phyloP scores from a whole-genome alignment of 208 protist species.

The Crithidia expoeki region DNA sequence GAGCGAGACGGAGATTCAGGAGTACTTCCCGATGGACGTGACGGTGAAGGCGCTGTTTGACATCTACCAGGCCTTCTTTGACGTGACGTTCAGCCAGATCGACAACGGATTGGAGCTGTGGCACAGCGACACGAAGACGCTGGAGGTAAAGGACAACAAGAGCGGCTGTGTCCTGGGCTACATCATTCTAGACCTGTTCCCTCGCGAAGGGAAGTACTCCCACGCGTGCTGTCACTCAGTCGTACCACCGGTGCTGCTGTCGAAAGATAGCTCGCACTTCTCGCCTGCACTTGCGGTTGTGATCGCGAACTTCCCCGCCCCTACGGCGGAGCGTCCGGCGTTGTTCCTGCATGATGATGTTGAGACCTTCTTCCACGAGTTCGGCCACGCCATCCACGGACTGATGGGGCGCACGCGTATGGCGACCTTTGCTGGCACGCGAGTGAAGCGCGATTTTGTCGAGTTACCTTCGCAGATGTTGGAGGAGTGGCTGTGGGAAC shows the following conservation, averaged over 20 bases:
- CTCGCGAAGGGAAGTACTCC: slow-evolving; percentile 84
- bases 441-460: slow-evolving; percentile 89
- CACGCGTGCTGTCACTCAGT: slow-evolving; percentile 86
- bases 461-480: slow-evolving; percentile 91
- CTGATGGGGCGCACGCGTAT: slow-evolving; percentile 81
- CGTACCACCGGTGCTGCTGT: slow-evolving; percentile 64
- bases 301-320: slow-evolving; percentile 79
- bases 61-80: slow-evolving; percentile 86
- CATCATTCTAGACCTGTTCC: slow-evolving; percentile 88
- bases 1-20: slow-evolving; percentile 80
- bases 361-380: slow-evolving; percentile 91
- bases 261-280: slow-evolving; percentile 56
- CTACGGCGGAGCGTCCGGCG: slow-evolving; percentile 67
- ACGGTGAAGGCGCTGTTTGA: slow-evolving; percentile 82
- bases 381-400: slow-evolving; percentile 88
- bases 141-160: slow-evolving; percentile 71
- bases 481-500: slow-evolving; percentile 92
- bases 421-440: slow-evolving; percentile 73
- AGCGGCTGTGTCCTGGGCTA: slow-evolving; percentile 64
- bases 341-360: slow-evolving; percentile 86
- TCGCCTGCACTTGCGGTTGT: slow-evolving; percentile 81
- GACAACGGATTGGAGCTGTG: slow-evolving; percentile 78
- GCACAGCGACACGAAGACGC: slow-evolving; percentile 67
- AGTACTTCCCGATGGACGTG: slow-evolving; percentile 86
- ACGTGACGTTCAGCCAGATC: slow-evolving; percentile 72